Percentiles rank a stretch among this genome's conserved stretches.
These are phyloP conservation scores for Cladosporium sp. DNA, from an alignment of 2,329 filamentous ascomycete species.

Conservation along the genomic window DNA sequence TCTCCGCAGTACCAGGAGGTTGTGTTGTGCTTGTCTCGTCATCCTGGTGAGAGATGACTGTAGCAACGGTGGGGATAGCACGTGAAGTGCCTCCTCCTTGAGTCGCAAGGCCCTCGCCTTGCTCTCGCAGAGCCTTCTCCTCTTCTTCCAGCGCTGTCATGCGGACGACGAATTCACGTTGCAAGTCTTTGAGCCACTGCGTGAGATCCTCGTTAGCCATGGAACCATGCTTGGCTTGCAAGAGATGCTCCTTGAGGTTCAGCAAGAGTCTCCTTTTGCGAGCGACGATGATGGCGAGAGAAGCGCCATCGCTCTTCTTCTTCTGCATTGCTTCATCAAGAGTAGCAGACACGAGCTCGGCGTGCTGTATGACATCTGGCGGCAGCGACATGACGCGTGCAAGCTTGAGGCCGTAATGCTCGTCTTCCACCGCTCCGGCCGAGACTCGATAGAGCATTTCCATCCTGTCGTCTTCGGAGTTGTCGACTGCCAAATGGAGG, in stretches of 20 bases:
- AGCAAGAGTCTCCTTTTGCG: slow-evolving; percentile 70
- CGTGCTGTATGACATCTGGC: slow-evolving; percentile 59
- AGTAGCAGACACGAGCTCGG: slow-evolving; percentile 60
- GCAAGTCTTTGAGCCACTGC: slow-evolving; percentile 62
- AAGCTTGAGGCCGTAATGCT: slow-evolving; percentile 79
- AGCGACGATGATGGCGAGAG: slow-evolving; percentile 55
- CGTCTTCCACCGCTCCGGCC: slow-evolving; percentile 64
- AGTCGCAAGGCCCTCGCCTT: background rate
- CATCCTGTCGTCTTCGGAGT: slow-evolving; percentile 56
- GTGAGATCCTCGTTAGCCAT: slow-evolving; percentile 62
- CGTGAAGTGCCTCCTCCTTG: background rate
- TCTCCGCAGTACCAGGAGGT: background rate
- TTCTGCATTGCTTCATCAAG: slow-evolving; percentile 51
- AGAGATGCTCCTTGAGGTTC: slow-evolving; percentile 66
- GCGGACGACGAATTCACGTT: slow-evolving; percentile 67
- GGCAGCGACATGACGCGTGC: slow-evolving; percentile 74
- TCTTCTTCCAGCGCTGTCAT: slow-evolving; percentile 65
- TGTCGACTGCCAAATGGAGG: slow-evolving; percentile 71
- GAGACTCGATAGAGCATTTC: slow-evolving; percentile 84
- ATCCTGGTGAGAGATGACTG: background rate
- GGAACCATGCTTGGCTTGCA: slow-evolving; percentile 59
- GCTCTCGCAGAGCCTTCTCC: slow-evolving; percentile 14
- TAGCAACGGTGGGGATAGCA: background rate
- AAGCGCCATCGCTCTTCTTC: slow-evolving; percentile 56
- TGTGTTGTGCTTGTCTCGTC: background rate